Evolutionary conservation across 2,329 filamentous ascomycete genomes (phyloP).

Genomic region (Knufia petricola): DNA sequence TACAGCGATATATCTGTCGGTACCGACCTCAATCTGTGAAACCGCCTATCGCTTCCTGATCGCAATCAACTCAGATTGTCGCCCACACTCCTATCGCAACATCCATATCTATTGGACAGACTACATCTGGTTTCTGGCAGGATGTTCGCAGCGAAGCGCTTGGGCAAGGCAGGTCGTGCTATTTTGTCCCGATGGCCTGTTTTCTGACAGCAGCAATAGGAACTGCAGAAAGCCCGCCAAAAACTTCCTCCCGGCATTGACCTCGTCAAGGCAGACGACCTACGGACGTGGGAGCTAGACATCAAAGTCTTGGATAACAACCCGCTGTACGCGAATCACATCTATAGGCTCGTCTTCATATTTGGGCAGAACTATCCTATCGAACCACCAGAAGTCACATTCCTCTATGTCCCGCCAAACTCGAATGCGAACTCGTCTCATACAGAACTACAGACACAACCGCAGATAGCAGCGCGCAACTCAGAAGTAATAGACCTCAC

Average conservation of each 20-base stretch:
- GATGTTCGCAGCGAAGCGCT: slow-evolving; percentile 44
- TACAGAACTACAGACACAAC: background rate
- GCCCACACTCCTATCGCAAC: background rate
- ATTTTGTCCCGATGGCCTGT: background rate
- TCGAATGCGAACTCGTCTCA: slow-evolving; percentile 10
- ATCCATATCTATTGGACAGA: background rate
- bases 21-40: too few species aligned
- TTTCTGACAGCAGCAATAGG: slow-evolving; percentile 29
- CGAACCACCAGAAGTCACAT: slow-evolving; percentile 90
- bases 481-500: slow-evolving; percentile 8
- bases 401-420: slow-evolving; percentile 49
- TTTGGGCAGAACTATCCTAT: slow-evolving; percentile 85
- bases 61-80: too few species aligned
- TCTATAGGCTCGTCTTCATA: slow-evolving; percentile 75
- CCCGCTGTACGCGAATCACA: slow-evolving; percentile 72
- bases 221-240: slow-evolving; percentile 49
- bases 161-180: slow-evolving; percentile 34
- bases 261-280: slow-evolving; percentile 69
- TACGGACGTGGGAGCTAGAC: slow-evolving; percentile 86
- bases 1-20: slow-evolving; percentile 4
- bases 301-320: slow-evolving; percentile 84
- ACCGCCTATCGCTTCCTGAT: too few species aligned
- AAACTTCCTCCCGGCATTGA: slow-evolving; percentile 59
- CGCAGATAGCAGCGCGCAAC: background rate
- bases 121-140: too few species aligned